phyloP scores from a whole-genome alignment of 2,329 filamentous ascomycete species.

The Metarhizium rileyi region DNA sequence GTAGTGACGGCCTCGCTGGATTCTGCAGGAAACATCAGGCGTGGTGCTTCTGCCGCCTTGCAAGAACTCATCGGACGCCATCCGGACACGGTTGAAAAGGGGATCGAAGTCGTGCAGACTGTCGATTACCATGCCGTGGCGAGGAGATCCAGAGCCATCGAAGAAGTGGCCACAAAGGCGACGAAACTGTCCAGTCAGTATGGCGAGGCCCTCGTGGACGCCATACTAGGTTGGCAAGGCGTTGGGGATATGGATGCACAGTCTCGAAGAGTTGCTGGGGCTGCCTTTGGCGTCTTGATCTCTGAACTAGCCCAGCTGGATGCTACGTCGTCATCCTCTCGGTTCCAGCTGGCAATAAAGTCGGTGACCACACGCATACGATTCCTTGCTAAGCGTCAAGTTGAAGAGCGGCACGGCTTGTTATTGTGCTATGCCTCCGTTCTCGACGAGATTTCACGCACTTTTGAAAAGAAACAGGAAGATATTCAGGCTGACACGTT shows the following conservation, averaged over 20 bases:
- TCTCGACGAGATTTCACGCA: slow-evolving; percentile 35
- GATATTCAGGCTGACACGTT: slow-evolving; percentile 11
- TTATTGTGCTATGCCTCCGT: slow-evolving; percentile 52
- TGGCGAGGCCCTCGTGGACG: slow-evolving; percentile 59
- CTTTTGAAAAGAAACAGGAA: slow-evolving; percentile 11
- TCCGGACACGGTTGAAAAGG: slow-evolving; percentile 71
- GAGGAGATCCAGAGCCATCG: slow-evolving; percentile 71
- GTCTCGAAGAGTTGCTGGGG: slow-evolving; percentile 63
- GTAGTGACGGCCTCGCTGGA: slow-evolving; percentile 77
- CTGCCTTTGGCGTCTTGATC: slow-evolving; percentile 54
- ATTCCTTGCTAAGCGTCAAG: slow-evolving; percentile 42
- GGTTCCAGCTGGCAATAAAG: slow-evolving; percentile 26
- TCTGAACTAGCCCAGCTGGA: slow-evolving; percentile 25
- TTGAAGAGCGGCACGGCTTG: slow-evolving; percentile 61
- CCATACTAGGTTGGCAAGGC: slow-evolving; percentile 75
- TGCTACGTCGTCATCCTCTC: slow-evolving; percentile 12
- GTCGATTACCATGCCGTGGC: slow-evolving; percentile 94
- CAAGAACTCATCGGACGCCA: slow-evolving; percentile 92
- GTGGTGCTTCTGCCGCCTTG: slow-evolving; percentile 84
- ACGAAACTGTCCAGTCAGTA: slow-evolving; percentile 59
- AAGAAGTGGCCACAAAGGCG: slow-evolving; percentile 62
- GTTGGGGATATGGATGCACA: slow-evolving; percentile 68
- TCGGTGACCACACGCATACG: slow-evolving; percentile 35
- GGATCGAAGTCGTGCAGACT: slow-evolving; percentile 76
- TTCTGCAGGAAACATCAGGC: slow-evolving; percentile 83